Percentiles rank a stretch among this genome's conserved stretches.
phyloP scores from a whole-genome alignment of 2,329 filamentous ascomycete genomes.

The Colletotrichum agaves region DNA sequence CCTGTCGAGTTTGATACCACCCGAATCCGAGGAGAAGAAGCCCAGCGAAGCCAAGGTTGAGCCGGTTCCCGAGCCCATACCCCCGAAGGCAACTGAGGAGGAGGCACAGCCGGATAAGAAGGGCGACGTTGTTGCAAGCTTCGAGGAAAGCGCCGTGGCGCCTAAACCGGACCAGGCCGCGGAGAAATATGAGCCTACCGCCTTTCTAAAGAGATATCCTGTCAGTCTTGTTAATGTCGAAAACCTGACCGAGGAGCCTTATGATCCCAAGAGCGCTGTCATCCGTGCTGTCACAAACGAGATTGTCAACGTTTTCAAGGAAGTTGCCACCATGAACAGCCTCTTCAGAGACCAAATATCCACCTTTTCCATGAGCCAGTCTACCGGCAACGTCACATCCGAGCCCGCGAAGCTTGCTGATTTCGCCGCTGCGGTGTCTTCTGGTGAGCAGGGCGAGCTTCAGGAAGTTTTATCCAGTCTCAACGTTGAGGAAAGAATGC shows the following conservation, averaged over 20 bases:
- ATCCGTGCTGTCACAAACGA: conserved; percentile 95
- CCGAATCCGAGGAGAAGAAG: conserved; percentile 63
- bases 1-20: conserved; percentile 84
- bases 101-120: conserved; percentile 73
- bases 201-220: conserved; percentile 89
- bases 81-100: conserved; percentile 62
- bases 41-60: conserved; percentile 63
- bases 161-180: conserved; percentile 61
- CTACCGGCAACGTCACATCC: conserved; percentile 91
- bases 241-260: conserved; percentile 88
- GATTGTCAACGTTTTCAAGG: conserved; percentile 99
- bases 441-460: conserved; percentile 89
- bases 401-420: conserved; percentile 96
- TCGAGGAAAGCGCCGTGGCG: conserved; percentile 83
- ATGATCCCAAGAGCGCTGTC: conserved; percentile 88
- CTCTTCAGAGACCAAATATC: conserved; percentile 98
- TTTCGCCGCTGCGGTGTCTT: conserved; percentile 96
- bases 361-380: conserved; percentile 95
- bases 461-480: conserved; percentile 91
- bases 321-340: conserved; percentile 92
- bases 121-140: conserved; percentile 96
- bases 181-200: conserved; percentile 83
- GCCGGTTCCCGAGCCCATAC: conserved; percentile 68
- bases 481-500: conserved; percentile 91
- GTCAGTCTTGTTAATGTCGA: conserved; percentile 97